Conservation (phyloP, 1,284 basidiomycete genomes). For the Trametes versicolor region DNA sequence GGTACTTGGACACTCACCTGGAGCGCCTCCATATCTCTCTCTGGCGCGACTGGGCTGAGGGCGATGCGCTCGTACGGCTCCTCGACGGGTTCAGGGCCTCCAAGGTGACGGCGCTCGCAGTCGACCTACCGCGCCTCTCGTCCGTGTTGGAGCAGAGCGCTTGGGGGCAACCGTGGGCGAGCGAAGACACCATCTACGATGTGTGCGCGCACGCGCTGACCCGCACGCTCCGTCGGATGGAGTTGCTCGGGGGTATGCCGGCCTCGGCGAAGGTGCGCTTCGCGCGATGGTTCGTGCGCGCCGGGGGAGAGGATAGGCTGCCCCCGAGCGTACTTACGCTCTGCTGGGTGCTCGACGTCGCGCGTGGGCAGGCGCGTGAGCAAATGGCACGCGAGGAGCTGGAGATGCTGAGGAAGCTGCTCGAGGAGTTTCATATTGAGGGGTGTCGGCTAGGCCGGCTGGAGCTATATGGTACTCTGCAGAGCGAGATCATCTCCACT, state of each 20-base stretch:
- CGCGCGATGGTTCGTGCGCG: constrained; percentile 6
- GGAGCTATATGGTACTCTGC: not conserved
- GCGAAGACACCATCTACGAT: too few relatives aligned
- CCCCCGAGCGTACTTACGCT: not conserved
- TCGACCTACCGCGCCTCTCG: constrained; percentile 4
- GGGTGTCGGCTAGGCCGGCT: not conserved
- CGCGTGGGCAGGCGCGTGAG: not conserved
- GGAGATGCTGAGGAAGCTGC: not conserved
- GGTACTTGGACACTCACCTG: not conserved
- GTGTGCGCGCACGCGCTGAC: not conserved
- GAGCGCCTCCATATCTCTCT: not conserved
- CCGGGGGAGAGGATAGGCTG: not conserved
- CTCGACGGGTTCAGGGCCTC: not conserved
- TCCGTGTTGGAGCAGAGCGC: not conserved
- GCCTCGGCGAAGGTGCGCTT: constrained; percentile 2
- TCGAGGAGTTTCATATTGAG: not conserved
- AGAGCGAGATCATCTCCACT: not conserved
- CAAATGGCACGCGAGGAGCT: not conserved
- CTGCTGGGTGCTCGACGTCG: constrained; percentile 5
- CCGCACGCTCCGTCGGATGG: not conserved
- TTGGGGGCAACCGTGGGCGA: not conserved
- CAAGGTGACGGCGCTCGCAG: not conserved
- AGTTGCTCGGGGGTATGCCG: constrained; percentile 4
- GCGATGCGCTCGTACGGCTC: not conserved
- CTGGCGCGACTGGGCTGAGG: not conserved